Conservation (phyloP, 768 basidiomycete species). For the Podaxis sp. region DNA sequence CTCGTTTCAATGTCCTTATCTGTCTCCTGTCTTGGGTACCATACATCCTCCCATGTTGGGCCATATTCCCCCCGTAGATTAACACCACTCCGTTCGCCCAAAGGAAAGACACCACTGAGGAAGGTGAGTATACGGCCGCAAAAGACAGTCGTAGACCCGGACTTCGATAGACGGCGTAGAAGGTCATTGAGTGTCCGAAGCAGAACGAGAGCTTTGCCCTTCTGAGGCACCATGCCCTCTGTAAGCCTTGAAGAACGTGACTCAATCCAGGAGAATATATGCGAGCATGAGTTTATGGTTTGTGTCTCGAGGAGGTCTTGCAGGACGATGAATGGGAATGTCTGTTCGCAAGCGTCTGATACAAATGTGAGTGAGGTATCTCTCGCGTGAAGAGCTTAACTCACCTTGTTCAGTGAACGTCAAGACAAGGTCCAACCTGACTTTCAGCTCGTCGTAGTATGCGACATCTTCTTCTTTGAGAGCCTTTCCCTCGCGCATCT, state of each 20-base stretch:
- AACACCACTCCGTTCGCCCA: slow-evolving; percentile 88
- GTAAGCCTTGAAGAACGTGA: slow-evolving; percentile 64
- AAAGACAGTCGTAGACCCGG: slow-evolving; percentile 79
- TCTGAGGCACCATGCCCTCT: slow-evolving; percentile 75
- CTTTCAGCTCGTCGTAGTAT: slow-evolving; percentile 60
- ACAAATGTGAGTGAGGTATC: background rate
- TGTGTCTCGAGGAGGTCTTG: slow-evolving; percentile 84
- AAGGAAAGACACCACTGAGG: slow-evolving; percentile 77
- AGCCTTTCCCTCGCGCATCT: slow-evolving; percentile 69
- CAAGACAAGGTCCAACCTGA: slow-evolving; percentile 68
- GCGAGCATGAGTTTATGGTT: slow-evolving; percentile 80
- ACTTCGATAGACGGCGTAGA: slow-evolving; percentile 81
- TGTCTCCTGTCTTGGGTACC: slow-evolving; percentile 25
- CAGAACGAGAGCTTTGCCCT: slow-evolving; percentile 83
- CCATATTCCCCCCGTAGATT: slow-evolving; percentile 89
- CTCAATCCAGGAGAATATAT: slow-evolving; percentile 89
- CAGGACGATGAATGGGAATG: slow-evolving; percentile 67
- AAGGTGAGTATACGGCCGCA: slow-evolving; percentile 88
- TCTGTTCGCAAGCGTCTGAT: slow-evolving; percentile 72
- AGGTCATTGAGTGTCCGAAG: slow-evolving; percentile 86
- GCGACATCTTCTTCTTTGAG: slow-evolving; percentile 43
- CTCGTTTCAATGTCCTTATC: slow-evolving; percentile 26
- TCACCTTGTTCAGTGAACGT: slow-evolving; percentile 75
- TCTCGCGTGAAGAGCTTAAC: slow-evolving; percentile 16
- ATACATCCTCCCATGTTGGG: slow-evolving; percentile 69